Percentiles rank a stretch among this genome's conserved stretches.
phyloP scores from a whole-genome alignment of 129 eudicot species.

The Daucus carota region DNA sequence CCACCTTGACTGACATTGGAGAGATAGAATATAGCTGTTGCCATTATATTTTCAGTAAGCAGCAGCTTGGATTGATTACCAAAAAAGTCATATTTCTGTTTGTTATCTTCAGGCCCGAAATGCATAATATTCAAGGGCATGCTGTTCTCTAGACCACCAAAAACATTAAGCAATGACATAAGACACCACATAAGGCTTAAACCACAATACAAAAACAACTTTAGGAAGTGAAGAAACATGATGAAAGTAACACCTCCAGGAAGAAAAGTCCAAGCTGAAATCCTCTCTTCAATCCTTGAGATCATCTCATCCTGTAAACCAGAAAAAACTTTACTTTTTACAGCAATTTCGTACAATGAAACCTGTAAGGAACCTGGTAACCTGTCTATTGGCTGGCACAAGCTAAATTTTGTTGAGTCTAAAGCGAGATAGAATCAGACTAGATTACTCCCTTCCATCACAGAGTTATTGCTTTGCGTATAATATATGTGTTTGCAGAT shows the following conservation, averaged over 20 bases:
- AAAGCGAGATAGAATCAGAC: background rate
- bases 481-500: background rate
- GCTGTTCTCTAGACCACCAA: constrained; percentile 44
- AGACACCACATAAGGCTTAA: background rate
- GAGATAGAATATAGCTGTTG: constrained; percentile 81
- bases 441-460: background rate
- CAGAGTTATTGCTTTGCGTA: background rate
- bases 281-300: constrained; percentile 55
- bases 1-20: constrained; percentile 79
- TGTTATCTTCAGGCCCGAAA: constrained; percentile 43
- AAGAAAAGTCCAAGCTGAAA: constrained; percentile 93
- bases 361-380: background rate
- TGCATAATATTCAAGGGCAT: constrained; percentile 41
- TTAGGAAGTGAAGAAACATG: constrained; percentile 4
- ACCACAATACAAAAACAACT: background rate
- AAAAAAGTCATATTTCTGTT: constrained; percentile 35
- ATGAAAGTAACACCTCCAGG: constrained; percentile 48
- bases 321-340: background rate
- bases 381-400: background rate
- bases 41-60: constrained; percentile 43
- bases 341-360: background rate
- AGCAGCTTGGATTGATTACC: constrained; percentile 24
- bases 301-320: constrained; percentile 51
- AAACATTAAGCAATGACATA: background rate
- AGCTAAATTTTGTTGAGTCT: background rate